Evolutionary conservation across 345 rosid genomes (phyloP).

Genomic region (Linum tenue): DNA sequence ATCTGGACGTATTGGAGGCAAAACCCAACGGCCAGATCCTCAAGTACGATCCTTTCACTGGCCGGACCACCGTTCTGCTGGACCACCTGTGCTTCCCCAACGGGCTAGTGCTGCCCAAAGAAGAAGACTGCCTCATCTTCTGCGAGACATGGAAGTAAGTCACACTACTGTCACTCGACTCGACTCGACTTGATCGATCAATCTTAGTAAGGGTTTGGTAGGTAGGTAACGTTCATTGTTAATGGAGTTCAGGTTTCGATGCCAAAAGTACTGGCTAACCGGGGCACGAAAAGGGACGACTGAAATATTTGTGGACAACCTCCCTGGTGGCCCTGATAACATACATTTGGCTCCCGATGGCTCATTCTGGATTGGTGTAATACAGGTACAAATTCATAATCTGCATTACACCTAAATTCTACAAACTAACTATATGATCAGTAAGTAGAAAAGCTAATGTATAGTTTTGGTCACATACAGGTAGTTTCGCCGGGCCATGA

Average conservation of each 20-base stretch:
- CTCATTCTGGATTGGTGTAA: slow-evolving; percentile 42
- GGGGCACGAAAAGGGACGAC: slow-evolving; percentile 29
- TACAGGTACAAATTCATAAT: slow-evolving; percentile 14
- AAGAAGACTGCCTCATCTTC: slow-evolving; percentile 34
- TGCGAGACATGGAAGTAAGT: slow-evolving; percentile 45
- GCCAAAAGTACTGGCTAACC: slow-evolving; percentile 39
- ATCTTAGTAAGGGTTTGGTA: background rate
- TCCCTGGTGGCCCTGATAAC: slow-evolving; percentile 47
- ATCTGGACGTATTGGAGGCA: slow-evolving; percentile 42
- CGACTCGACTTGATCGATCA: no score
- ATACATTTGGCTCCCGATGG: slow-evolving; percentile 48
- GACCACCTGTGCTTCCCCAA: slow-evolving; percentile 33
- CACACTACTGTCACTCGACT: no score
- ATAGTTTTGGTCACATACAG: slow-evolving; percentile 12
- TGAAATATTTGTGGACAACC: slow-evolving; percentile 35
- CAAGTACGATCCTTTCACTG: slow-evolving; percentile 32
- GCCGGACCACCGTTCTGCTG: slow-evolving; percentile 28
- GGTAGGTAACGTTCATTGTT: no score
- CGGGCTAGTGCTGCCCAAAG: slow-evolving; percentile 39
- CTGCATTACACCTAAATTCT: no score
- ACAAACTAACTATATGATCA: background rate
- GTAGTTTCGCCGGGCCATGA: slow-evolving; percentile 15
- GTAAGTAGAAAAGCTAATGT: background rate
- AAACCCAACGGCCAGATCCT: slow-evolving; percentile 49
- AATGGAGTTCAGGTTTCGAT: slow-evolving; percentile 28